These are phyloP conservation scores for Exophiala viscosa DNA, from an alignment of 2,329 filamentous ascomycete genomes.

Conservation along the genomic window DNA sequence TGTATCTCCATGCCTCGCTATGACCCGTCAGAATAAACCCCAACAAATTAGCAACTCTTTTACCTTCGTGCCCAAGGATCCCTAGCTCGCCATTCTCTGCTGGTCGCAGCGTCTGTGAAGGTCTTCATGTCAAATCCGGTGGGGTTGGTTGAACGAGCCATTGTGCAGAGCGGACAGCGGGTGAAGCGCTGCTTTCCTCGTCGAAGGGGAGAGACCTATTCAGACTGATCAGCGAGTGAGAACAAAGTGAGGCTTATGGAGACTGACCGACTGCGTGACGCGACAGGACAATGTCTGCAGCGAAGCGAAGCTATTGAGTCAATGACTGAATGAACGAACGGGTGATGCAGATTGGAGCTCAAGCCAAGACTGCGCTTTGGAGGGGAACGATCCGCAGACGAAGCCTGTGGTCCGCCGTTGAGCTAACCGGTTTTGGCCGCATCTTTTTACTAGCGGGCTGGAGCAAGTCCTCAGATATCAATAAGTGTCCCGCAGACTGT, in stretches of 20 bases:
- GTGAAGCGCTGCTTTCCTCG: neutral
- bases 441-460: neutral
- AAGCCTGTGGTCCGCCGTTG: neutral
- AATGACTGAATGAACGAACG: neutral
- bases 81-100: constrained; percentile 33
- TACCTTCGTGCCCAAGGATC: constrained; percentile 64
- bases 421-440: neutral
- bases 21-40: constrained; percentile 11
- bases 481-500: neutral
- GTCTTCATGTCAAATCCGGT: constrained; percentile 83
- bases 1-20: constrained; percentile 95
- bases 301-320: neutral
- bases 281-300: neutral
- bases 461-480: neutral
- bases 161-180: neutral
- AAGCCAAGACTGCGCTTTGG: constrained; percentile 15
- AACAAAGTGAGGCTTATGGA: neutral
- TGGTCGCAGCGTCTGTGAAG: constrained; percentile 27
- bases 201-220: neutral
- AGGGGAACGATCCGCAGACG: neutral
- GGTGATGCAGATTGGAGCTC: constrained; percentile 3
- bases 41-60: constrained; percentile 27
- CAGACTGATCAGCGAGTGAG: neutral
- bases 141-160: constrained; percentile 54
- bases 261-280: no score